Conservation (phyloP, 2,329 filamentous ascomycete species). For the Neofusicoccum kwambonambiense region DNA sequence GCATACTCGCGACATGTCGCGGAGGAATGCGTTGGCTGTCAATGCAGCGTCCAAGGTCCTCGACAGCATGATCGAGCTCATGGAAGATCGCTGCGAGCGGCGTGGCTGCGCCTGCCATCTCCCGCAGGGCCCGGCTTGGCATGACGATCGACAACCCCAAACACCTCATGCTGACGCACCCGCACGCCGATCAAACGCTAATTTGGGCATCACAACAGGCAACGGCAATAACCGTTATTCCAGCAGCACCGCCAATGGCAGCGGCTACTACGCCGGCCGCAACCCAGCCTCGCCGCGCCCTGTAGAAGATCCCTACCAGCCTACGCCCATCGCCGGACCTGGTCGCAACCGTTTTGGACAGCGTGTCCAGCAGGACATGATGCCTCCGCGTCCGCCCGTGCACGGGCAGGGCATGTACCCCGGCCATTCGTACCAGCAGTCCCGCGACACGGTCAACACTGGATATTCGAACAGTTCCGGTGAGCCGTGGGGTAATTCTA, state of each 20-base stretch:
- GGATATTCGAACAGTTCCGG: conserved; percentile 70
- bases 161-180: neutral
- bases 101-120: neutral
- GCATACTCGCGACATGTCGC: neutral
- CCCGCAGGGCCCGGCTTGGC: conserved; percentile 16
- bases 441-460: conserved; percentile 83
- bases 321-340: conserved; percentile 32
- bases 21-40: neutral
- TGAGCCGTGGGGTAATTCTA: conserved; percentile 76
- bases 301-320: conserved; percentile 28
- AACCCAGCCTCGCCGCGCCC: conserved; percentile 21
- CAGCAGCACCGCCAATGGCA: conserved; percentile 23
- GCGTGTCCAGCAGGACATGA: conserved; percentile 44
- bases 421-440: conserved; percentile 65
- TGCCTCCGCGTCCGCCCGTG: conserved; percentile 31
- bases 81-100: conserved; percentile 10
- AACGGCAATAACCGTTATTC: conserved; percentile 8
- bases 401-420: conserved; percentile 45
- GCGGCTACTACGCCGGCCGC: conserved; percentile 38
- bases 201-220: conserved; percentile 11
- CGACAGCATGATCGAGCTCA: neutral
- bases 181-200: conserved; percentile 9
- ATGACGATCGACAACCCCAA: neutral
- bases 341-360: conserved; percentile 38
- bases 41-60: neutral